Base-by-base conservation (phyloP, 2,329 filamentous ascomycete species). In the Pseudogymnoascus sp. region DNA sequence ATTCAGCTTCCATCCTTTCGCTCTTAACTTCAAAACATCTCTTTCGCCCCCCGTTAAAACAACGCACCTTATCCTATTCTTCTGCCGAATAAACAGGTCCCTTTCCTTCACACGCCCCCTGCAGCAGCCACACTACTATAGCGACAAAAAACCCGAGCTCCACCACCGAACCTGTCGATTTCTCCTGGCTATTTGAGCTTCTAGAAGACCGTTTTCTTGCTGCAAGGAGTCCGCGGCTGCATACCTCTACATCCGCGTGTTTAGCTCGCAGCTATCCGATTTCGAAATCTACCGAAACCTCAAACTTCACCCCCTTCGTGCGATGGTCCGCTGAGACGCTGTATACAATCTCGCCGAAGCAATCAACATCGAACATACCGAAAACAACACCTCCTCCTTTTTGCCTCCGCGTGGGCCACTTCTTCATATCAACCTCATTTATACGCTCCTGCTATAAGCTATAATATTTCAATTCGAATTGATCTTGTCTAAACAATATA, bases 1-100 rank as follows among this genome's bases (percentile, higher is more conserved):
- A 61, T 60, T 38, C 38, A 62, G 62, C 60, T 61, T 64, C 62
- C 60, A 55, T 38, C 45, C 63, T 64, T 66, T 66, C 68, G 66
- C 64, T 66, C 62, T 62, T 69, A 59, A 59, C 63, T 63, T 19
- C 36, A n/a, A 39, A 5, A 30, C 28, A 39, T 39, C 36, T 39
- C n/a, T n/a, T 39, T 39, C n/a, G 4, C 19, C 64, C 64, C 65
- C 66, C 63, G 33, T 60, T 64, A 60, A 49, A 39, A 58, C 58
- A 23, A 52, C 65, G 60, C 61, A 63, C 58, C 65, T 64, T 66
- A 67, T 68, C 59, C 64, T 65, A 63, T 64, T 66, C 64, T 62
- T 64, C 62, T 61, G 65, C 65, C 39, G 39, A 41, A 41, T 11
- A 41, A 41, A 41, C 39, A 41, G 39, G 39, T 41, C 39, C 7